A percentile compares a stretch with the other conserved stretches of the same genome.
phyloP scores from a whole-genome alignment of 345 rosid genomes.

The Populus davidiana region DNA sequence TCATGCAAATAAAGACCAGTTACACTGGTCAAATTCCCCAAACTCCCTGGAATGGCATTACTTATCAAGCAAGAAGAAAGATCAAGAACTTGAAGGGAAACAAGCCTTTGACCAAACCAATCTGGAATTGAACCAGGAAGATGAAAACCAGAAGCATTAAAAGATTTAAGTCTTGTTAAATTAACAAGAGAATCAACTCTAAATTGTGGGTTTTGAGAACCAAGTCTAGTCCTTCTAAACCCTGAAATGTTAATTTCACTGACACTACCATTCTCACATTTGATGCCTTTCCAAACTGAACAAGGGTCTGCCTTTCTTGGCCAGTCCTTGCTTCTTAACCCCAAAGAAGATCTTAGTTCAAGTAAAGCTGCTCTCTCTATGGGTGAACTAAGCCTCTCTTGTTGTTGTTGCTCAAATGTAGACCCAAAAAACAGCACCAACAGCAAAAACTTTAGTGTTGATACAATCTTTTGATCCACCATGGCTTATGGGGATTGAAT shows the following conservation, averaged over 20 bases:
- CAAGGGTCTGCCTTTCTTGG: slow-evolving; percentile 88
- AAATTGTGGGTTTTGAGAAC: slow-evolving; percentile 72
- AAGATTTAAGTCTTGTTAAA: slow-evolving; percentile 55
- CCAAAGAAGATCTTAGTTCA: slow-evolving; percentile 80
- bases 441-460: slow-evolving; percentile 35
- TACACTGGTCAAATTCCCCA: slow-evolving; percentile 71
- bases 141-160: slow-evolving; percentile 73
- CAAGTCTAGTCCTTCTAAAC: slow-evolving; percentile 77
- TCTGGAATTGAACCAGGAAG: slow-evolving; percentile 81
- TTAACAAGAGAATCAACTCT: slow-evolving; percentile 65
- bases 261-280: slow-evolving; percentile 62
- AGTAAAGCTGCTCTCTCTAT: slow-evolving; percentile 60
- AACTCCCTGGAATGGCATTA: slow-evolving; percentile 59
- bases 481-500: slow-evolving; percentile 38
- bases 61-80: slow-evolving; percentile 65
- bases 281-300: slow-evolving; percentile 61
- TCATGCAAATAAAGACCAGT: slow-evolving; percentile 51
- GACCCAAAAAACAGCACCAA: slow-evolving; percentile 44
- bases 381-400: slow-evolving; percentile 40
- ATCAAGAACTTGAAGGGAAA: slow-evolving; percentile 70
- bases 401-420: slow-evolving; percentile 54
- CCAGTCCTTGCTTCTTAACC: slow-evolving; percentile 85
- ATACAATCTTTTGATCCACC: slow-evolving; percentile 52
- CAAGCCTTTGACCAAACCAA: slow-evolving; percentile 63
- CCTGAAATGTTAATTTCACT: slow-evolving; percentile 74